These are phyloP conservation scores for Cymodocea nodosa DNA, from an alignment of 116 monocot genomes.

Conservation along the genomic window DNA sequence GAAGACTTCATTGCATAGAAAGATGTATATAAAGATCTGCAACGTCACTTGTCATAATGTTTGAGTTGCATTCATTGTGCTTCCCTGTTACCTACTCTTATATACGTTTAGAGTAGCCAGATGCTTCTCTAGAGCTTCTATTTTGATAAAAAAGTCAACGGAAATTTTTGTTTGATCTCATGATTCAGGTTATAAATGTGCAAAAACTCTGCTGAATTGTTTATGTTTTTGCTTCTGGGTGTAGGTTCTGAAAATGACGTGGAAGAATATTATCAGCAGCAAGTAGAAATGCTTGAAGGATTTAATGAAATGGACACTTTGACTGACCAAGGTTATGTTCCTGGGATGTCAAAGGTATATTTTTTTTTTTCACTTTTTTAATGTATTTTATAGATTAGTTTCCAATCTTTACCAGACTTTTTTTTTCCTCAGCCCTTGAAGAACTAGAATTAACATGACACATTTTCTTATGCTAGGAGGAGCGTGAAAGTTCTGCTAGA, in stretches of 20 bases:
- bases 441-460: not conserved
- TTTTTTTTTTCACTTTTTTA: not conserved
- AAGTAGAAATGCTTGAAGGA: conserved; percentile 85
- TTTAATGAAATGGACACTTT: conserved; percentile 89
- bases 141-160: no score
- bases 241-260: conserved; percentile 50
- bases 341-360: conserved; percentile 59
- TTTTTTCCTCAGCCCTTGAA: not conserved
- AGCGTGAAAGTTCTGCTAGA: conserved; percentile 49
- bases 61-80: no score
- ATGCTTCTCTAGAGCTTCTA: no score
- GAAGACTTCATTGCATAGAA: no score
- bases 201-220: not conserved
- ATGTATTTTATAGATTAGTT: not conserved
- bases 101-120: no score
- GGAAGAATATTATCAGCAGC: conserved; percentile 78
- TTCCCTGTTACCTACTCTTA: no score
- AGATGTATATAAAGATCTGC: no score
- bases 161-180: no score
- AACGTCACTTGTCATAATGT: no score
- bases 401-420: not conserved
- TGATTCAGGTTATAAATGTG: no score
- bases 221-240: not conserved
- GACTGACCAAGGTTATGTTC: conserved; percentile 72
- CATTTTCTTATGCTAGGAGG: conserved; percentile 33